These are phyloP conservation scores for Dinochytrium kinnereticum DNA, from an alignment of 371 early-diverging fungal species.

Conservation along the genomic window DNA sequence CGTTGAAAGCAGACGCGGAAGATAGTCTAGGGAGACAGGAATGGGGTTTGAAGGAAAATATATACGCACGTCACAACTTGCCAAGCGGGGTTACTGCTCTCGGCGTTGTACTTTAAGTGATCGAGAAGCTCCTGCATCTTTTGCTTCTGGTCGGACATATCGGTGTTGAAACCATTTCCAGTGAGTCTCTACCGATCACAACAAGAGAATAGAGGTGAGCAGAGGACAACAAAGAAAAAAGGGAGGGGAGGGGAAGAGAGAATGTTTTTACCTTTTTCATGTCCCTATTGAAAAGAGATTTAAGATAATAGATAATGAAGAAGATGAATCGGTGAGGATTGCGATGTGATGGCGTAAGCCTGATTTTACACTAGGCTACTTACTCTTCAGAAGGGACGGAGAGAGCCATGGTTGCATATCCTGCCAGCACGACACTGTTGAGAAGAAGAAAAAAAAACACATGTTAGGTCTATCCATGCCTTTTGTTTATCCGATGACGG, in stretches of 20 bases:
- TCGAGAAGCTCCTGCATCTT: slow-evolving; percentile 14
- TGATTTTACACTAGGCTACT: too few relatives aligned
- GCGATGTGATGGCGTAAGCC: too few relatives aligned
- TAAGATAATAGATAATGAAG: too few relatives aligned
- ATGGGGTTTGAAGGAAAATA: too few relatives aligned
- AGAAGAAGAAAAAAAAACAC: neutral
- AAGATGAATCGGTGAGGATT: slow-evolving; percentile 4
- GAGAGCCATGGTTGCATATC: slow-evolving; percentile 12
- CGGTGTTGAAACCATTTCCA: neutral
- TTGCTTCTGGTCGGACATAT: neutral
- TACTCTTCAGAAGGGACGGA: neutral
- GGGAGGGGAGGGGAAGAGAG: neutral
- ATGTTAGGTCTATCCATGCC: neutral
- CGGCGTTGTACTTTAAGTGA: slow-evolving; percentile 14
- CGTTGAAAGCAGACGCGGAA: too few relatives aligned
- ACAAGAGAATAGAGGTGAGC: too few relatives aligned
- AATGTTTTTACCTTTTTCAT: neutral
- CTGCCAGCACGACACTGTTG: neutral
- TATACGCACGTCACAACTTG: neutral
- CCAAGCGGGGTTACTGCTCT: slow-evolving; percentile 7
- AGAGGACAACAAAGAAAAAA: too few relatives aligned
- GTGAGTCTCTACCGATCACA: neutral
- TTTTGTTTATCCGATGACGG: too few relatives aligned
- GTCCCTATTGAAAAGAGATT: neutral
- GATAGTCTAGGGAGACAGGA: too few relatives aligned